Evolutionary conservation across 257 asterid genomes (phyloP).

Genomic region (Coffea canephora): DNA sequence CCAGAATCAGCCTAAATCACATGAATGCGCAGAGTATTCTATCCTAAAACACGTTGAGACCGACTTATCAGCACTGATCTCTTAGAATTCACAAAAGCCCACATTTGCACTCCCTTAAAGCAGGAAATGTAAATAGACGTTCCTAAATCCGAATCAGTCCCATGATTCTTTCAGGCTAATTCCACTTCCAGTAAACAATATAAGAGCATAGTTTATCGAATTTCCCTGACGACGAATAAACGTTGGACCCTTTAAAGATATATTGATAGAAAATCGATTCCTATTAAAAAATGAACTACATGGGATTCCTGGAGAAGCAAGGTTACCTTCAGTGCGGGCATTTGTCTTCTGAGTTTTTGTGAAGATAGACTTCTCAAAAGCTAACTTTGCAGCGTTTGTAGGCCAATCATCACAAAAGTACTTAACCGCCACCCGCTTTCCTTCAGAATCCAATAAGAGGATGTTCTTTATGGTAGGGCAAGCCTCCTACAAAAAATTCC

Average conservation of each 20-base stretch:
- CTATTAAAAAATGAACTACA: not conserved
- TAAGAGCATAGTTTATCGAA: not conserved
- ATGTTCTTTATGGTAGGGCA: conserved; percentile 88
- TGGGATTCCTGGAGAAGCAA: not conserved
- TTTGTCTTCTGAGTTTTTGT: conserved; percentile 87
- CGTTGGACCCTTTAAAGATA: not conserved
- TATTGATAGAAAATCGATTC: too few relatives aligned
- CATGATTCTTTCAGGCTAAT: not conserved
- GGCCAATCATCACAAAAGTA: conserved; percentile 93
- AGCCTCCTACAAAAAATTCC: conserved; percentile 52
- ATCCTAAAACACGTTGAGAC: not conserved
- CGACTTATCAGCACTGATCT: not conserved
- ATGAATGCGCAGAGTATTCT: not conserved
- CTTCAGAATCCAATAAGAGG: conserved; percentile 88
- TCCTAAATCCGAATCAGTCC: not conserved
- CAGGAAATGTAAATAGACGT: not conserved
- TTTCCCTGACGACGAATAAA: not conserved
- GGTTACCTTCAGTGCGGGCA: conserved; percentile 87
- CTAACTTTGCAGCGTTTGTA: conserved; percentile 66
- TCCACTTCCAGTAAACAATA: not conserved
- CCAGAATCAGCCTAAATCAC: not conserved
- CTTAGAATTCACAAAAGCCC: not conserved
- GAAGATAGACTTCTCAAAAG: conserved; percentile 81
- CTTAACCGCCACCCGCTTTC: conserved; percentile 95
- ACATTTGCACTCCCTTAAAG: not conserved